These are phyloP conservation scores for Neobulgaria alba DNA, from an alignment of 2,329 filamentous ascomycete species.

Conservation along the genomic window DNA sequence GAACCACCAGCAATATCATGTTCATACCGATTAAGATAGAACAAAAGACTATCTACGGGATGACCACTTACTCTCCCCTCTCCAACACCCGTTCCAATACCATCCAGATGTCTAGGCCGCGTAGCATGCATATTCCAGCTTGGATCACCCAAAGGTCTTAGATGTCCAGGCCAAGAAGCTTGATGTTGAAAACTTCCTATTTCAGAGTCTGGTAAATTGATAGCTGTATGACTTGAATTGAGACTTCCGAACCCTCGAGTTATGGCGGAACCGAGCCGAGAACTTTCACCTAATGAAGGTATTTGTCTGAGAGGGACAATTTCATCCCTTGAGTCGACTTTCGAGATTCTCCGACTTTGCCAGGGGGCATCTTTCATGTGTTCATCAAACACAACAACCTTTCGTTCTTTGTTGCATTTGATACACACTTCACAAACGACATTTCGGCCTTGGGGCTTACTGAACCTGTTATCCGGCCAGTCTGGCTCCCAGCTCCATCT, in stretches of 20 bases:
- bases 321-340: neutral
- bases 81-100: neutral
- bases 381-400: slow-evolving; percentile 7
- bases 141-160: neutral
- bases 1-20: no score
- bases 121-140: neutral
- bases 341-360: neutral
- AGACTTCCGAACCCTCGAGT: no score
- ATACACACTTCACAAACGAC: slow-evolving; percentile 16
- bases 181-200: neutral
- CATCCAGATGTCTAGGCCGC: neutral
- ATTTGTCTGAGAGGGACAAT: neutral
- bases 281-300: neutral
- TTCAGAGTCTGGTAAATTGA: neutral
- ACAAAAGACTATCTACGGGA: neutral
- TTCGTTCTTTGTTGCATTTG: slow-evolving; percentile 16
- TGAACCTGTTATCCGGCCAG: slow-evolving; percentile 2
- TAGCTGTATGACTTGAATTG: neutral
- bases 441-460: neutral
- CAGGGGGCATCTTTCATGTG: neutral
- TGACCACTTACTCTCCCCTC: neutral
- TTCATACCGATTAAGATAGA: neutral
- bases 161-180: neutral
- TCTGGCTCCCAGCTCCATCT: slow-evolving; percentile 19
- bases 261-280: no score